Evolutionary conservation across 352 stramenopile genomes (phyloP), one percentile per base, ranked within the genome.

Genomic region (Pythium phragmitis): DNA sequence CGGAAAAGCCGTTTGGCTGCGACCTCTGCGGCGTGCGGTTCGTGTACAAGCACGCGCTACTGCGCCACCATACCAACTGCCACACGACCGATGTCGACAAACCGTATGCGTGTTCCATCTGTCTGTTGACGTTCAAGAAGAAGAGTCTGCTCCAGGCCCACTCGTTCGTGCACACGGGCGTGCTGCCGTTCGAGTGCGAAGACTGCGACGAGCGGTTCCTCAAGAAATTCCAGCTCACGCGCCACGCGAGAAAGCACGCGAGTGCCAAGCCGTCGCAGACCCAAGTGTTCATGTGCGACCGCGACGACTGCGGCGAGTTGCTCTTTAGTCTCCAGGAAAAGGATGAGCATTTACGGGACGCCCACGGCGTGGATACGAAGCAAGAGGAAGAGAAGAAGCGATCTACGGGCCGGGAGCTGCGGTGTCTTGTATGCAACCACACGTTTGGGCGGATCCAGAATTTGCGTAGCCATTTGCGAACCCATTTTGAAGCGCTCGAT

Each of bases 121-220:
- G 85, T 66, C 65, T 88, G 0, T 67, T 82, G 51, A 61, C 70
- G 37, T 94, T 92, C 65, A 91, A 91, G 72, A 94, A 94, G 71
- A 94, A 92, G 70, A 82, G 68, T 49, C 68, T 84, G 9, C 67
- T 94, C 19, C 83, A 92, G 64, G 82, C 81, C 11, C 85, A 94
- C 45, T 73, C 76, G 53, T 94, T 82, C 55, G 81, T 91, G 4
- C 85, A 94, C 65, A 94, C 80, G 3, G 85, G 85, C 23, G 70
- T 89, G 45, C 43, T 86, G 11, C 85, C 85, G 48, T 94, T 94
- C 16, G 72, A 81, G 60, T 94, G 85, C 41, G 62, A 76, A 1
- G 71, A 83, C 21, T 94, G 85, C 60, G 65, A 67, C 11, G 58
- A 80, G 36, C 69, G 74, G 5, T 94, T 90, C 59, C 59, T 80